phyloP scores from a whole-genome alignment of 2,329 filamentous ascomycete species.

The Leptographium procerum region DNA sequence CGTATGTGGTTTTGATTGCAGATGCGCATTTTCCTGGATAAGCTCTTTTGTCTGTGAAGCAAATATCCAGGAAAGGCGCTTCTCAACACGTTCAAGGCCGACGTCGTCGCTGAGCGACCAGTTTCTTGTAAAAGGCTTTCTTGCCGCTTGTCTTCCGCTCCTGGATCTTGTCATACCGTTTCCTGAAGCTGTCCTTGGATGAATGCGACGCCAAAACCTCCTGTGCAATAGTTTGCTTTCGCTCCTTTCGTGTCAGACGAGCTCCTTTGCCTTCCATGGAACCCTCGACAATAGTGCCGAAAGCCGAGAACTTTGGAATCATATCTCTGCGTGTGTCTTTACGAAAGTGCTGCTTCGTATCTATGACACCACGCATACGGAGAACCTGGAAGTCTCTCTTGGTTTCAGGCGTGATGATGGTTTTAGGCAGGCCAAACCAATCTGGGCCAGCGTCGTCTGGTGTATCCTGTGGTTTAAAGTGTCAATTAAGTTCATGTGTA shows the following conservation, averaged over 20 bases:
- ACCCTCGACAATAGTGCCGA: slow-evolving; percentile 80
- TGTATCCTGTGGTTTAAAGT: slow-evolving; percentile 14
- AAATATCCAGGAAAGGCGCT: neutral
- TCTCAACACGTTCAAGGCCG: slow-evolving; percentile 6
- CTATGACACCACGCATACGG: slow-evolving; percentile 78
- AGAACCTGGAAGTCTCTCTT: slow-evolving; percentile 84
- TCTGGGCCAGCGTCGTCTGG: slow-evolving; percentile 57
- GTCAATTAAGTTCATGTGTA: slow-evolving; percentile 14
- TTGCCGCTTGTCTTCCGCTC: slow-evolving; percentile 73
- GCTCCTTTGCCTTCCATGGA: slow-evolving; percentile 78
- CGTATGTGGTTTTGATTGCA: neutral
- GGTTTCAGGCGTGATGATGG: slow-evolving; percentile 62
- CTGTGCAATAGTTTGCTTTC: slow-evolving; percentile 76
- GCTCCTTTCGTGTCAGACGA: slow-evolving; percentile 74
- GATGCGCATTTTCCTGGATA: neutral
- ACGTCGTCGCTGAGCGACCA: slow-evolving; percentile 38
- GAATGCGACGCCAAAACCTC: slow-evolving; percentile 64
- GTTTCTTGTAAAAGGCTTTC: slow-evolving; percentile 76
- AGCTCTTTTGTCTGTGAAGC: neutral
- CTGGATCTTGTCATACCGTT: slow-evolving; percentile 81
- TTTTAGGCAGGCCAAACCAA: slow-evolving; percentile 85
- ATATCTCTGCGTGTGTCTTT: slow-evolving; percentile 64
- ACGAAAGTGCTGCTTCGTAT: slow-evolving; percentile 84
- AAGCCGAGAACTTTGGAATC: slow-evolving; percentile 73
- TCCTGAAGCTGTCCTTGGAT: slow-evolving; percentile 62